These are phyloP conservation scores for Talaromyces amestolkiae DNA, from an alignment of 2,329 filamentous ascomycete genomes.

Conservation along the genomic window DNA sequence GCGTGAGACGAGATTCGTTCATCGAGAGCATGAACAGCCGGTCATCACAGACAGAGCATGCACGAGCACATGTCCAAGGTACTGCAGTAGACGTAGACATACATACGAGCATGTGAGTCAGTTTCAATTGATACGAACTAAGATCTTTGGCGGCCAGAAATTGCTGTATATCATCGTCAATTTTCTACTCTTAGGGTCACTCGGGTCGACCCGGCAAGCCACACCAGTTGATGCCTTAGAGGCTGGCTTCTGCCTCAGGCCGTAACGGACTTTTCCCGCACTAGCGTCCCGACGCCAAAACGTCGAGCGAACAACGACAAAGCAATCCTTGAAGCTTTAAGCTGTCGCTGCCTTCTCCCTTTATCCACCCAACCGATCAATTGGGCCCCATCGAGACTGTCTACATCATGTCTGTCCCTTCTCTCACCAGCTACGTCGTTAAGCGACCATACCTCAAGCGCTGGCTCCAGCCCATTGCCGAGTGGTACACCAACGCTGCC, in stretches of 20 bases:
- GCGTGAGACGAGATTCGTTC: background rate
- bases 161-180: background rate
- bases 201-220: slow-evolving; percentile 16
- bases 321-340: slow-evolving; percentile 15
- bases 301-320: slow-evolving; percentile 16
- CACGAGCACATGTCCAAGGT: background rate
- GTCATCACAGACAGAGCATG: background rate
- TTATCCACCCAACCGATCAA: slow-evolving; percentile 31
- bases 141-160: background rate
- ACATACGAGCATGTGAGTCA: background rate
- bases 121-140: background rate
- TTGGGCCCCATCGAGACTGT: slow-evolving; percentile 25
- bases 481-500: slow-evolving; percentile 84
- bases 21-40: background rate
- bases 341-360: slow-evolving; percentile 22
- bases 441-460: slow-evolving; percentile 83
- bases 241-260: slow-evolving; percentile 15
- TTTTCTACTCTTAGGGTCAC: background rate
- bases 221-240: background rate
- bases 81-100: background rate
- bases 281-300: slow-evolving; percentile 14
- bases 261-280: slow-evolving; percentile 15
- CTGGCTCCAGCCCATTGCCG: slow-evolving; percentile 75
- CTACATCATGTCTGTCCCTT: slow-evolving; percentile 66
- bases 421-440: slow-evolving; percentile 71